Percentiles rank a stretch among this genome's conserved stretches.
Conservation (phyloP, 495 filamentous ascomycete species). For the Penicillium verhagenii region DNA sequence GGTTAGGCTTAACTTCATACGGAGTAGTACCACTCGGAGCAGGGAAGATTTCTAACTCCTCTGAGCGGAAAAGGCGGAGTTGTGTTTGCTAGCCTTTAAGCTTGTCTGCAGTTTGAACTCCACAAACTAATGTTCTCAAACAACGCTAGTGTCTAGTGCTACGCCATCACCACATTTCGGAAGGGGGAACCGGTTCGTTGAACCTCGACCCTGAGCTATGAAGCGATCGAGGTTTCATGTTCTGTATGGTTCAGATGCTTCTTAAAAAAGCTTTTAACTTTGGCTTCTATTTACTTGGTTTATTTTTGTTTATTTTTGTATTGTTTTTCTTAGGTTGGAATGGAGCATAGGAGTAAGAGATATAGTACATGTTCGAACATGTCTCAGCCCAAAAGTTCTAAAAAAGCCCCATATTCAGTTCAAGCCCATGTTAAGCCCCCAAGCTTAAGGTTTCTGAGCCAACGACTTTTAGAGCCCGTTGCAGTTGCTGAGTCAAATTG, state of each 20-base stretch:
- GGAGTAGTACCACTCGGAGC: slow-evolving; percentile 14
- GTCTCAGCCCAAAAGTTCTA: slow-evolving; percentile 8
- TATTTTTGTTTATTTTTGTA: no score
- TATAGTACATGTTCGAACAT: slow-evolving; percentile 15
- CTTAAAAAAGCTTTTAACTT: neutral
- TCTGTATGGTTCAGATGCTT: neutral
- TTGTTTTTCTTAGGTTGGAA: neutral
- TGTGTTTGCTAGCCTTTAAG: slow-evolving; percentile 14
- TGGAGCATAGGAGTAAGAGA: slow-evolving; percentile 10
- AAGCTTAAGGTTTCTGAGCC: slow-evolving; percentile 1
- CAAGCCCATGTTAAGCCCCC: no score
- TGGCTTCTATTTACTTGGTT: no score
- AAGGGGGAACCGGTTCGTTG: slow-evolving; percentile 23
- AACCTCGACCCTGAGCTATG: slow-evolving; percentile 7
- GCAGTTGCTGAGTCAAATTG: slow-evolving; percentile 4
- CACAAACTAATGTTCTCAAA: slow-evolving; percentile 18
- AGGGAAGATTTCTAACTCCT: neutral
- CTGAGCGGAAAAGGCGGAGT: neutral
- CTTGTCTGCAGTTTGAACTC: slow-evolving; percentile 4
- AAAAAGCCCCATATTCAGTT: no score
- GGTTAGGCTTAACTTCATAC: slow-evolving; percentile 5
- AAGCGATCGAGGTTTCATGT: slow-evolving; percentile 26
- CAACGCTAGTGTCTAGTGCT: slow-evolving; percentile 12
- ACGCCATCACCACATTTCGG: slow-evolving; percentile 3
- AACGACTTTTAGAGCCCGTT: neutral